A percentile compares a stretch with the other conserved stretches of the same genome.
Conservation (phyloP, 2,329 filamentous ascomycete species). For the Madurella fahalii region DNA sequence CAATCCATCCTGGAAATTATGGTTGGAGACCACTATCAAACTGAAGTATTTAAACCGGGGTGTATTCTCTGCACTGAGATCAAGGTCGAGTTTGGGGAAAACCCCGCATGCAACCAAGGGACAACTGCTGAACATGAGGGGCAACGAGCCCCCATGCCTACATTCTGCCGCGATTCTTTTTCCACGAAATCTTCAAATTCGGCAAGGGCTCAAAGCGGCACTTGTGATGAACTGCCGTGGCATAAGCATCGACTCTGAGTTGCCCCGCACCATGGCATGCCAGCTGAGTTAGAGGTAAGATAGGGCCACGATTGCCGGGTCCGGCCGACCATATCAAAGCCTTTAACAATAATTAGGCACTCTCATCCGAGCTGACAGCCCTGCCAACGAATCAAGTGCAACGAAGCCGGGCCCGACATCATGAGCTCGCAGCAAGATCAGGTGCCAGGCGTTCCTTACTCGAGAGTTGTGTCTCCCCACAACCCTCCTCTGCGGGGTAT, state of each 20-base stretch:
- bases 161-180: not conserved
- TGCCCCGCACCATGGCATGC: not conserved
- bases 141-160: not conserved
- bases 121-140: not conserved
- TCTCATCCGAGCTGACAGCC: not conserved
- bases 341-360: not conserved
- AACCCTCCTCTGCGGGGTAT: slow-evolving; percentile 14
- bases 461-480: slow-evolving; percentile 7
- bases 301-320: not conserved
- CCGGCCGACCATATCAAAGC: not conserved
- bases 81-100: not conserved
- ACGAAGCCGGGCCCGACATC: not conserved
- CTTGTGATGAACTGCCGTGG: not conserved
- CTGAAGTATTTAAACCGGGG: not conserved
- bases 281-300: not conserved
- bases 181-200: not conserved
- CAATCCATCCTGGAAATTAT: not conserved
- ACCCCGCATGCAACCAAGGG: not conserved
- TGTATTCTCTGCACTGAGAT: not conserved
- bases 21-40: not conserved
- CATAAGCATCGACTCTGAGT: not conserved
- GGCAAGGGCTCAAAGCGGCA: not conserved
- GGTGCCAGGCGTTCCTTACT: not conserved
- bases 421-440: slow-evolving; percentile 1
- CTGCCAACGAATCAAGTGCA: not conserved